Evolutionary conservation across 164 flowering plant genomes (phyloP).

Genomic region (Kalanchoe fedtschenkoi): DNA sequence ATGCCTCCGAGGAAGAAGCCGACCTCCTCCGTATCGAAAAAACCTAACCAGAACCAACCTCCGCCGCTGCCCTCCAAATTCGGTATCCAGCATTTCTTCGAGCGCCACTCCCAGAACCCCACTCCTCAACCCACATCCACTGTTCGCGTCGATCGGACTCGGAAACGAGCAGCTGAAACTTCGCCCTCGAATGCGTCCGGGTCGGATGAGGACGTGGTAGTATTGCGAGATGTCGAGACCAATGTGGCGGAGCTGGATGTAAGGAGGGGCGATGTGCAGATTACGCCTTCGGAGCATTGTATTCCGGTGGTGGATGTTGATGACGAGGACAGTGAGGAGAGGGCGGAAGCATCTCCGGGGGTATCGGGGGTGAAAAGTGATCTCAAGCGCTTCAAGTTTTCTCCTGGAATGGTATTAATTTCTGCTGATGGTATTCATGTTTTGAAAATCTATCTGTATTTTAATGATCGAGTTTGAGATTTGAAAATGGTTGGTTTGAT

Average conservation of each 20-base stretch:
- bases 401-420: constrained; percentile 73
- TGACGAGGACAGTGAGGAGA: constrained; percentile 14
- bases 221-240: neutral
- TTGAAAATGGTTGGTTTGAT: constrained; percentile 1
- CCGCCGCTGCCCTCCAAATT: constrained; percentile 68
- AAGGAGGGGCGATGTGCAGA: neutral
- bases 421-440: neutral
- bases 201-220: neutral
- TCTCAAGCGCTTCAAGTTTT: constrained; percentile 69
- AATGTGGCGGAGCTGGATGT: neutral
- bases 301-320: neutral
- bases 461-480: neutral
- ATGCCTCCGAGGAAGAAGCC: constrained; percentile 75
- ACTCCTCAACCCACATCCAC: constrained; percentile 16
- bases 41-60: constrained; percentile 28
- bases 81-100: constrained; percentile 93
- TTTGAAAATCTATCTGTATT: neutral
- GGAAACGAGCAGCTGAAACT: neutral
- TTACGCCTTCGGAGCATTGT: neutral
- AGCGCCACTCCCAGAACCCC: constrained; percentile 56
- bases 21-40: constrained; percentile 32
- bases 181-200: no score
- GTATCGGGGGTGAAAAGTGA: constrained; percentile 27
- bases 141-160: constrained; percentile 6
- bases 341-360: constrained; percentile 46